A percentile compares a stretch with the other conserved stretches of the same genome.
These are phyloP conservation scores for Phaeosphaeriaceae sp. DNA, from an alignment of 2,329 filamentous ascomycete species.

Conservation along the genomic window DNA sequence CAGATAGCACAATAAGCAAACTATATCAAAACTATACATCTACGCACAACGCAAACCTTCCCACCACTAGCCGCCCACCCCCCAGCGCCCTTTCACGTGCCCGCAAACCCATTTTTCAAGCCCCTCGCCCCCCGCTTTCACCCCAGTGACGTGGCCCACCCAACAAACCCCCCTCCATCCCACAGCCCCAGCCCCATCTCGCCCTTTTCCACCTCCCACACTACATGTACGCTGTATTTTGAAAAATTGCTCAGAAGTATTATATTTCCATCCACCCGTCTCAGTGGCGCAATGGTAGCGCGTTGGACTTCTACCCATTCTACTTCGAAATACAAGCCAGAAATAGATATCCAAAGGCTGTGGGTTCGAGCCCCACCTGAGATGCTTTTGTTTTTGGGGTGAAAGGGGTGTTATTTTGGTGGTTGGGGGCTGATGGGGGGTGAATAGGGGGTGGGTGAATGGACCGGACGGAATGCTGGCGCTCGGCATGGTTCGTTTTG, in stretches of 20 bases:
- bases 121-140: too few relatives aligned
- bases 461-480: too few relatives aligned
- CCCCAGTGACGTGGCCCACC: not conserved
- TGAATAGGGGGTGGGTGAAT: not conserved
- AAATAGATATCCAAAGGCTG: conserved; percentile 35
- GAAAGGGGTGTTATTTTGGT: not conserved
- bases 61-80: too few relatives aligned
- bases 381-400: conserved; percentile 24
- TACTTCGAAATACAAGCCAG: not conserved
- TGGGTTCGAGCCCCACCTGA: conserved; percentile 43
- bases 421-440: not conserved
- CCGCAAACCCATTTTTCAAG: too few relatives aligned
- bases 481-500: too few relatives aligned
- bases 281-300: conserved; percentile 45
- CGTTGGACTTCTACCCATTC: conserved; percentile 40
- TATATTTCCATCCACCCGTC: conserved; percentile 27
- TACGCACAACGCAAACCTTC: too few relatives aligned
- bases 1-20: too few relatives aligned
- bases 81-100: too few relatives aligned
- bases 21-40: too few relatives aligned
- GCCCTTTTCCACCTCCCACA: not conserved
- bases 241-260: conserved; percentile 24
- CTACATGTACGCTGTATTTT: not conserved
- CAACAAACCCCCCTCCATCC: not conserved
- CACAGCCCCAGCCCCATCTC: not conserved